Evolutionary conservation across 371 early-diverging fungal genomes (phyloP).

Genomic region (Coemansia sp.): DNA sequence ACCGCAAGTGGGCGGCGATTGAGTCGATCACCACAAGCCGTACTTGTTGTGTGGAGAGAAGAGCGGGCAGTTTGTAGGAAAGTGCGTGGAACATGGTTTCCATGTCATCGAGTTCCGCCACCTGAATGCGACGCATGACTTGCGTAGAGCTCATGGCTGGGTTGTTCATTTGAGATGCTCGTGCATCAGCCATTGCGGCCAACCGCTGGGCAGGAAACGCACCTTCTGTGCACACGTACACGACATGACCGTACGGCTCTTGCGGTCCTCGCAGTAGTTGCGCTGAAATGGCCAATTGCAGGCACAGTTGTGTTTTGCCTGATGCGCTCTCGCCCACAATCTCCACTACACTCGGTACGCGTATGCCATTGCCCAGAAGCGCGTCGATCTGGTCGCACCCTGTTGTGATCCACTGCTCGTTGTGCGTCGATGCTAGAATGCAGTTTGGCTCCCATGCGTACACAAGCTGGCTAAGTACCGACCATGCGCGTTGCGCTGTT

Average conservation of each 20-base stretch:
- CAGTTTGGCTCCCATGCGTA: slow-evolving; percentile 18
- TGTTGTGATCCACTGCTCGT: slow-evolving; percentile 53
- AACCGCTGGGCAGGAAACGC: slow-evolving; percentile 23
- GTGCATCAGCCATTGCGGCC: slow-evolving; percentile 4
- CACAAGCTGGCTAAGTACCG: neutral
- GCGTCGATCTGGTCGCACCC: slow-evolving; percentile 59
- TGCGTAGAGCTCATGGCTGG: slow-evolving; percentile 7
- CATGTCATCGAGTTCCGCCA: slow-evolving; percentile 66
- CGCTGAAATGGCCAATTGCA: slow-evolving; percentile 70
- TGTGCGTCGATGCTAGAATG: neutral
- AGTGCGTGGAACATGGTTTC: slow-evolving; percentile 71
- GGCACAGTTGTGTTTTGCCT: slow-evolving; percentile 80
- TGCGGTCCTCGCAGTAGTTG: slow-evolving; percentile 61
- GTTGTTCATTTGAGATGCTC: too few species aligned
- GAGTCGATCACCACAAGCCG: slow-evolving; percentile 80
- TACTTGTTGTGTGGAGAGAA: slow-evolving; percentile 56
- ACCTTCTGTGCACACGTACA: slow-evolving; percentile 35
- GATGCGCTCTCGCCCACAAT: slow-evolving; percentile 69
- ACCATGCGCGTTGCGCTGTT: slow-evolving; percentile 14
- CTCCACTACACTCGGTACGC: slow-evolving; percentile 60
- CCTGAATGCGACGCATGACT: slow-evolving; percentile 53
- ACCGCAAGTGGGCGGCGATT: slow-evolving; percentile 68
- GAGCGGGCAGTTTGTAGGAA: slow-evolving; percentile 65
- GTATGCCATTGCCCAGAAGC: slow-evolving; percentile 58
- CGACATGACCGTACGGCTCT: slow-evolving; percentile 56